These are phyloP conservation scores for Pseudofabraea citricarpa DNA, from an alignment of 2,329 filamentous ascomycete species.

Conservation along the genomic window DNA sequence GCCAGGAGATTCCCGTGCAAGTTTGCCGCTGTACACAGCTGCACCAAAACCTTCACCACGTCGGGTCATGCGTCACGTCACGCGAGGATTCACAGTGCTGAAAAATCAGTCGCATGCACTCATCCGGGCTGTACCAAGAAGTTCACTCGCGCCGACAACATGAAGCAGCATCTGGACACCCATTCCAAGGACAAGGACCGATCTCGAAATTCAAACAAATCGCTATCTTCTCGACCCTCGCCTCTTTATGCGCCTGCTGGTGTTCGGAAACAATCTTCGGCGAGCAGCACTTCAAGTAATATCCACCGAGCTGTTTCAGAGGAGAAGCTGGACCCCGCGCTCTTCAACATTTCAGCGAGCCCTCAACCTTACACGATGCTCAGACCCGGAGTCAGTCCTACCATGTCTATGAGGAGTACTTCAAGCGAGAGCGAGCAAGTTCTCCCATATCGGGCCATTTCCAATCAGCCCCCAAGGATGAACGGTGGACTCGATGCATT, in stretches of 20 bases:
- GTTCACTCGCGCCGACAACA: constrained; percentile 79
- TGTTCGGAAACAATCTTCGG: constrained; percentile 24
- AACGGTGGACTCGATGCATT: too few species aligned
- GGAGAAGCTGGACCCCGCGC: too few species aligned
- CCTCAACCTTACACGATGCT: too few species aligned
- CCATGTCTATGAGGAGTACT: too few species aligned
- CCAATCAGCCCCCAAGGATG: too few species aligned
- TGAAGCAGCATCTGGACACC: constrained; percentile 79
- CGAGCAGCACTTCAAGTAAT: too few species aligned
- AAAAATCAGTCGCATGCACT: constrained; percentile 68
- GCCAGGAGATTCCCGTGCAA: constrained; percentile 71
- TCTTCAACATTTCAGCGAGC: too few species aligned
- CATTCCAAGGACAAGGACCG: constrained; percentile 56
- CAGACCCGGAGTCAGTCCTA: too few species aligned
- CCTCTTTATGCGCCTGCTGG: constrained; percentile 21
- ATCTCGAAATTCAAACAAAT: constrained; percentile 23
- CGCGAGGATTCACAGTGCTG: constrained; percentile 78
- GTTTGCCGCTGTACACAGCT: constrained; percentile 65
- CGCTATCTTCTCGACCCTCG: too few species aligned
- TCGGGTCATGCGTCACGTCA: constrained; percentile 82
- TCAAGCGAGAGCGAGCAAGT: too few species aligned
- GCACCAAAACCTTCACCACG: constrained; percentile 77
- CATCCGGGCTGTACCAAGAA: constrained; percentile 71
- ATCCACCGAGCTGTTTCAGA: too few species aligned
- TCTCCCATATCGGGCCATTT: too few species aligned